Evolutionary conservation across 441 rosid species (phyloP), one percentile per base, ranked within the genome.

Genomic region (Raphanus hybrid): DNA sequence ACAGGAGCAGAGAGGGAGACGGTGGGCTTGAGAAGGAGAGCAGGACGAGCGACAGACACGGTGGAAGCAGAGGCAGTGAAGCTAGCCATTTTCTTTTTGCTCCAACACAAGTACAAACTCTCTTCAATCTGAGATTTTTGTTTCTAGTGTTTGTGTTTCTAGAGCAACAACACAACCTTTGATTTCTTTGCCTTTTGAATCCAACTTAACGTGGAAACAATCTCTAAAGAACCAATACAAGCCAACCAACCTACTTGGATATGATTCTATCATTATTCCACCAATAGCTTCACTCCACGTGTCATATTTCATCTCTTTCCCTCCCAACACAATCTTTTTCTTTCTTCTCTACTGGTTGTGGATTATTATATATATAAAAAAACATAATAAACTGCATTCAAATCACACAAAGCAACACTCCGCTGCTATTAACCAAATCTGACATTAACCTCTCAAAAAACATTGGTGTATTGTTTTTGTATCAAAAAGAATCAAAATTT

Each of bases 261-360:
- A 85, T 86, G 86, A 81, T 62, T 69, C 81, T 86, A 90, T 90
- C 98, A 69, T 48, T 58, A 48, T 5, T 11, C 23, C 34, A 18
- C 93, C 97, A 88, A 86, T 72, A 81, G 50, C 0, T 1, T 80
- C 35, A n/a, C 1, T 78, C 88, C 95, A 91, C 97, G 91, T 93
- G 90, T 80, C 80, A 48, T 54, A 9, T 64, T 63, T 76, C 14
- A 71, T 81, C 77, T 66, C 45, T 75, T 80, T 80, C 41, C 73
- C 75, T 79, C 75, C 75, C 71, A 68, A 69, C 71, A 79, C 78
- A 74, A 79, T 79, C 78, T 74, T 74, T 67, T 67, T 68, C 78
- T 78, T 71, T 32, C 67, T 39, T 68, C 71, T 68, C 55, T 50
- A 60, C 35, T 34, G 34, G 50, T 0, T 32, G 12, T 23, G 8